Conservation (phyloP, 345 rosid species). For the Lumnitzera littorea region DNA sequence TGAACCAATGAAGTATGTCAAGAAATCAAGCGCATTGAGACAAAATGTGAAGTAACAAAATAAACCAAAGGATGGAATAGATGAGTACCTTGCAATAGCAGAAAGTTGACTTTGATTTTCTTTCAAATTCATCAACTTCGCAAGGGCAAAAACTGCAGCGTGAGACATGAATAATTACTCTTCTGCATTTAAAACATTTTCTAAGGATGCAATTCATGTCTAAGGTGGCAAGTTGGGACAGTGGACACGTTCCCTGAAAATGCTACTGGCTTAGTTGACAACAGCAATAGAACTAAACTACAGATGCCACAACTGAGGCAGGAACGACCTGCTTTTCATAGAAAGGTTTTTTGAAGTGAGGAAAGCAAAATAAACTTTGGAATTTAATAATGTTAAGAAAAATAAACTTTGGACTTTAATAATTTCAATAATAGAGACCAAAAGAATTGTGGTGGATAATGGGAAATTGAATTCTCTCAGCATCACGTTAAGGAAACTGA, state of each 20-base stretch:
- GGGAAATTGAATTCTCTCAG: not conserved
- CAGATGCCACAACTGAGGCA: no score
- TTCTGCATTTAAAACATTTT: not conserved
- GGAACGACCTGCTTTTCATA: not conserved
- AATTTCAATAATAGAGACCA: no score
- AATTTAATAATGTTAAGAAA: no score
- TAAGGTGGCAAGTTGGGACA: no score
- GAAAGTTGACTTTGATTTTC: conserved; percentile 89
- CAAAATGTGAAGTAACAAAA: not conserved
- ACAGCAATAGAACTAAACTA: no score
- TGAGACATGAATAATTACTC: not conserved
- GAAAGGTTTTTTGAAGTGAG: not conserved
- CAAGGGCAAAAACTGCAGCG: conserved; percentile 71
- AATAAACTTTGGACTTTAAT: no score
- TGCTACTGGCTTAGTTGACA: no score
- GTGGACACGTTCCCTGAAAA: no score
- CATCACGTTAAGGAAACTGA: not conserved
- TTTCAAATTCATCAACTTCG: conserved; percentile 88
- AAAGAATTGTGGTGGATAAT: not conserved
- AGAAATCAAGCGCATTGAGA: not conserved
- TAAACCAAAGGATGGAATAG: not conserved
- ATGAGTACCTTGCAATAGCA: conserved; percentile 81
- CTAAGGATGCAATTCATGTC: not conserved
- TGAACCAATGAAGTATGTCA: conserved; percentile 2
- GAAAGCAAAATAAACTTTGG: not conserved